Evolutionary conservation across 1,284 basidiomycete genomes (phyloP), one percentile per base, ranked within the genome.

Genomic region (Tylopilus sp.): DNA sequence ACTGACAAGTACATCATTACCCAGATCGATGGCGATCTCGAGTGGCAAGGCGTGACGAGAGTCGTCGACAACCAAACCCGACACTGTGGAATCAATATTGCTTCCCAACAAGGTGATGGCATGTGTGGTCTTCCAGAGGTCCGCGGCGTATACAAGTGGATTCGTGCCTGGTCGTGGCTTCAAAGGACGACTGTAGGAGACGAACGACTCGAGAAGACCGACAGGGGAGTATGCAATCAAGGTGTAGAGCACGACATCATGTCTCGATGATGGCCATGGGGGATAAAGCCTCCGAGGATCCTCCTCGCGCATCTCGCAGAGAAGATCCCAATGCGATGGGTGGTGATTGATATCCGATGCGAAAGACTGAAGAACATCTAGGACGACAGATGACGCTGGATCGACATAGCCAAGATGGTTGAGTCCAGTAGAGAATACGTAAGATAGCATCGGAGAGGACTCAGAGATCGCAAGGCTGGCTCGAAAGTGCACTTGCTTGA

Each of bases 381-480:
- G 53, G 19, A 29, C 5, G 10, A 12, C 4, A 6, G n/a, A 18
- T 29, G 58, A 64, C 13, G 26, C 49, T 1, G 44, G 29, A 19
- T 58, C 44, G 8, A 64, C 49, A 22, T 65, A 12, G 16, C 57
- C 44, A 15, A 65, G 44, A 36, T 65, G 64, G 16, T 65, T 38
- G 12, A 58, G 52, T 24, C 60, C 63, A 32, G 26, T 49, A 6
- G 63, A 41, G 24, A 65, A 33, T 6, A 55, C 51, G 9, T 65
- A 65, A 36, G 33, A 38, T 3, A 65, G 22, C 55, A 65, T 65
- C 13, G 56, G 63, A 22, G n/a, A 55, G 10, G 22, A 29, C 39
- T 53, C 32, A 19, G 16, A 33, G 44, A 33, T 18, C 3, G n/a
- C 16, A 55, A 18, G 22, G 6, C 15, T 29, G 12, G 6, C 7